These are phyloP conservation scores for Xylaria intraflava DNA, from an alignment of 495 filamentous ascomycete genomes.

Conservation along the genomic window DNA sequence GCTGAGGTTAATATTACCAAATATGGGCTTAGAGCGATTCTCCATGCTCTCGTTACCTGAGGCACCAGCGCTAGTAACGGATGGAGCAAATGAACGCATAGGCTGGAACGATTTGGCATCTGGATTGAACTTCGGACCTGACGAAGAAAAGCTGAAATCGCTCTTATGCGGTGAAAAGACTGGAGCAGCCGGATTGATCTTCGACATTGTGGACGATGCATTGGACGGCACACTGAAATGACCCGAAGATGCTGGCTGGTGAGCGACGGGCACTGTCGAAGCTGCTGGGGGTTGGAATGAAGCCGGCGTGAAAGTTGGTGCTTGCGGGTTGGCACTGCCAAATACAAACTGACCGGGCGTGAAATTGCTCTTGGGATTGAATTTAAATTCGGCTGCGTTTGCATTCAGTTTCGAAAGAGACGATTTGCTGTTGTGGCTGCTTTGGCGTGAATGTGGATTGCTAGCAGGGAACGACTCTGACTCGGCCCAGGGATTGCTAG, in stretches of 20 bases:
- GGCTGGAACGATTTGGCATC: constrained; percentile 78
- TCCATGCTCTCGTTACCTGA: constrained; percentile 31
- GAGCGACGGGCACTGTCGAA: constrained; percentile 28
- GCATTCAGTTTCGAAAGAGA: constrained; percentile 79
- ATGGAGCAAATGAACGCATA: constrained; percentile 32
- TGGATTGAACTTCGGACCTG: constrained; percentile 65
- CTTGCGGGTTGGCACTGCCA: constrained; percentile 49
- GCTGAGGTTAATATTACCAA: constrained; percentile 63
- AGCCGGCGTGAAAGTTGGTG: constrained; percentile 32
- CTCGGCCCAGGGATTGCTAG: constrained; percentile 48
- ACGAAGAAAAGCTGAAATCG: constrained; percentile 69
- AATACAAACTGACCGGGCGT: constrained; percentile 53
- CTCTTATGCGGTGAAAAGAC: constrained; percentile 62
- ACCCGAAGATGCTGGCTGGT: constrained; percentile 27
- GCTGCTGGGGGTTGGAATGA: constrained; percentile 17
- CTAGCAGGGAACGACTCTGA: constrained; percentile 29
- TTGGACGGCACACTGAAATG: constrained; percentile 35
- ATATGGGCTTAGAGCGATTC: constrained; percentile 53
- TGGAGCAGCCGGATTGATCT: constrained; percentile 64
- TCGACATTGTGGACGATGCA: constrained; percentile 24
- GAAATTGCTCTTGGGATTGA: constrained; percentile 60
- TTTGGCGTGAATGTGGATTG: constrained; percentile 25
- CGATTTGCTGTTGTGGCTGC: constrained; percentile 54
- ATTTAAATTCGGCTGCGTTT: constrained; percentile 79
- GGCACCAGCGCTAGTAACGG: constrained; percentile 29